Conservation (phyloP, 306 rosid genomes). For the Benincasa hispida region DNA sequence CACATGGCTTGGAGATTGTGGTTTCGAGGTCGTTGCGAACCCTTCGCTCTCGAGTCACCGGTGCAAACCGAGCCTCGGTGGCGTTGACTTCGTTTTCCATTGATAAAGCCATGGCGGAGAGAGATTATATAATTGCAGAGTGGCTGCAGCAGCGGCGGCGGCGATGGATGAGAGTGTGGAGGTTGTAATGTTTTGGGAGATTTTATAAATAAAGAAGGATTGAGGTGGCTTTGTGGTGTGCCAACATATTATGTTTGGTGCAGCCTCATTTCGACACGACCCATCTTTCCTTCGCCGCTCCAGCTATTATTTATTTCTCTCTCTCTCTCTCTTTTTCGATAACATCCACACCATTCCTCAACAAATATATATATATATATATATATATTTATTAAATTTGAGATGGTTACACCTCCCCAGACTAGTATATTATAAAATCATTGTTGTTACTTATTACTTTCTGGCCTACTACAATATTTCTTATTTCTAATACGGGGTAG, state of each 20-base stretch:
- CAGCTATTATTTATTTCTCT: no score
- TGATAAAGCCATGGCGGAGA: constrained; percentile 23
- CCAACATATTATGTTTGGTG: background rate
- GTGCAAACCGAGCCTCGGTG: constrained; percentile 51
- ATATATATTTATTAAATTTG: no score
- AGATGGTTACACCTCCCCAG: no score
- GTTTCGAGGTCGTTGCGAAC: constrained; percentile 60
- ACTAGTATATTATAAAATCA: no score
- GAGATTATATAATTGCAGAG: no score
- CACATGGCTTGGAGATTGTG: constrained; percentile 66
- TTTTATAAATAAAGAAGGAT: background rate
- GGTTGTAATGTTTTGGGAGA: no score
- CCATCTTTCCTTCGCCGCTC: background rate
- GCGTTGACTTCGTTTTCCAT: constrained; percentile 38
- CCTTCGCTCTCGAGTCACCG: constrained; percentile 44
- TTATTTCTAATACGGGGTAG: no score
- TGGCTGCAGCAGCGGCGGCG: background rate
- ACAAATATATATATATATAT: no score
- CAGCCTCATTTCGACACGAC: background rate
- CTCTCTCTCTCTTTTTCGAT: background rate
- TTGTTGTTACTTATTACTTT: no score
- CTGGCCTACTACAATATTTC: no score
- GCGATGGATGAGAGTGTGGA: no score
- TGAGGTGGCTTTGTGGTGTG: background rate
- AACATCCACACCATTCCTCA: background rate